phyloP scores from a whole-genome alignment of 257 asterid genomes.

The Nicotiana tabacum region DNA sequence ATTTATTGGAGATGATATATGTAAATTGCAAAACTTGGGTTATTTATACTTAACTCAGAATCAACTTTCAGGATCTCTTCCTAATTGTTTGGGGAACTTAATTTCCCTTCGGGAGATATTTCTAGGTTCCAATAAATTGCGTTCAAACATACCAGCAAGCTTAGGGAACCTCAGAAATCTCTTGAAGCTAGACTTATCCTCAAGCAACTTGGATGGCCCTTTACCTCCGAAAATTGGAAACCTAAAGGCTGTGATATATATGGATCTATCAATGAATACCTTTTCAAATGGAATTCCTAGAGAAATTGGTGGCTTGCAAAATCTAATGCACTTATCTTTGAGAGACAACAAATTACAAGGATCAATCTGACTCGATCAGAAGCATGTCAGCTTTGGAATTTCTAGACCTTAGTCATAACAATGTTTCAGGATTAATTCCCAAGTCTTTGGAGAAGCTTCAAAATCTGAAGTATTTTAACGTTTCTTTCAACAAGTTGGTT shows the following conservation, averaged over 20 bases:
- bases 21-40: background rate
- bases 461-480: background rate
- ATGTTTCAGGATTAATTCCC: background rate
- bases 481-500: background rate
- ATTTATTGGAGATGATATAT: background rate
- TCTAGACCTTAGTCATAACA: slow-evolving; percentile 11
- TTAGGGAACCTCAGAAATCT: background rate
- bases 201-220: background rate
- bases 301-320: slow-evolving; percentile 14
- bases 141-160: background rate
- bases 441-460: background rate
- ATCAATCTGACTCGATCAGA: background rate
- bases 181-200: background rate
- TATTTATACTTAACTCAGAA: slow-evolving; percentile 3
- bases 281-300: slow-evolving; percentile 3
- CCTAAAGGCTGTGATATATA: background rate
- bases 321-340: background rate
- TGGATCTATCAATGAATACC: background rate
- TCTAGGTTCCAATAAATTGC: background rate
- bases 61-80: background rate
- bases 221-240: background rate
- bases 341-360: background rate
- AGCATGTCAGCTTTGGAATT: background rate
- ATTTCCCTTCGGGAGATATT: background rate
- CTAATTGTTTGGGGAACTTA: background rate